These are phyloP conservation scores for Rhodamnia argentea DNA, from an alignment of 345 rosid genomes.

Conservation along the genomic window DNA sequence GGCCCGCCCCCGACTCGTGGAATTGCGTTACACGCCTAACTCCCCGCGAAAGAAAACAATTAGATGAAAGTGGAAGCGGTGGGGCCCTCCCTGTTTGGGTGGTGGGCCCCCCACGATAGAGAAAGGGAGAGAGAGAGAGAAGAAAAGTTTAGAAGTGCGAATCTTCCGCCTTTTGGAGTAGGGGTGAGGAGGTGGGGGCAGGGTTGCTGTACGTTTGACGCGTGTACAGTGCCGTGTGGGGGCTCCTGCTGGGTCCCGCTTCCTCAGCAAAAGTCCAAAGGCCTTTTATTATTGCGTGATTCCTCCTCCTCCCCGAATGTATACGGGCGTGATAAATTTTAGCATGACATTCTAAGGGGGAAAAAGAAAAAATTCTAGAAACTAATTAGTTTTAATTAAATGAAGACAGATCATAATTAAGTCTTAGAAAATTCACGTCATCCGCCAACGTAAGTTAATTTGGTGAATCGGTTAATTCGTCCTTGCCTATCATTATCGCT, in stretches of 20 bases:
- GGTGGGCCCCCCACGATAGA: conserved; percentile 1
- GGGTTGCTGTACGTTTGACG: conserved; percentile 8
- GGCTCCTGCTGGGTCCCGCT: background rate
- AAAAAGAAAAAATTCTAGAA: too few species aligned
- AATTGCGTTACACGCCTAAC: conserved; percentile 2
- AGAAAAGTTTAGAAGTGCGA: background rate
- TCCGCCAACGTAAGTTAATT: too few species aligned
- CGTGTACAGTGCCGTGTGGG: background rate
- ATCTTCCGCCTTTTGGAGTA: conserved; percentile 2
- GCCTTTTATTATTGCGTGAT: background rate
- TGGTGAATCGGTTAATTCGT: too few species aligned
- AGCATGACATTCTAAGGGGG: too few species aligned
- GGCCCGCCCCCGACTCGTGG: conserved; percentile 5
- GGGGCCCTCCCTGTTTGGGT: background rate
- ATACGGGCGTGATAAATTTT: too few species aligned
- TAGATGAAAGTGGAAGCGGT: background rate
- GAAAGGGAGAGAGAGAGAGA: too few species aligned
- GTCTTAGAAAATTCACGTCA: too few species aligned
- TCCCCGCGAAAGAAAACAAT: background rate
- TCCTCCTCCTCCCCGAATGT: background rate
- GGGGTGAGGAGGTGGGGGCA: background rate
- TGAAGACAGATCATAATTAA: too few species aligned
- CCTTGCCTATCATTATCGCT: background rate
- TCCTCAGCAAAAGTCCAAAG: background rate
- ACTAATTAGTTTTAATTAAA: too few species aligned